These are phyloP conservation scores for Medicago truncatula DNA, from an alignment of 306 rosid genomes.

Conservation along the genomic window DNA sequence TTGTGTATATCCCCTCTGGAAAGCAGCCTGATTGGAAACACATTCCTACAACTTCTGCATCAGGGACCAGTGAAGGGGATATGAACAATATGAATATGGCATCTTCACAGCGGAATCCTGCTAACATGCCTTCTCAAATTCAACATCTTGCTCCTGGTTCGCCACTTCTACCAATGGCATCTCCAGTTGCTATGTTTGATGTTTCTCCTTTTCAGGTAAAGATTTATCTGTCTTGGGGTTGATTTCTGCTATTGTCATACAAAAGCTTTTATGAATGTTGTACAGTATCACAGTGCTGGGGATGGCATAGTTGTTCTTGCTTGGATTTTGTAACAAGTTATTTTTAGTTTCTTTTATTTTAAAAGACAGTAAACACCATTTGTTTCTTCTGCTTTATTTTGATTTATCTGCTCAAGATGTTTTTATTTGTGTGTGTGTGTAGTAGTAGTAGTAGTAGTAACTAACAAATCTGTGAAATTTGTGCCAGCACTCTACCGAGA, in stretches of 20 bases:
- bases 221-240: conserved; percentile 13
- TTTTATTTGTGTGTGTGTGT: conserved; percentile 1
- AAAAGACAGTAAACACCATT: conserved; percentile 1
- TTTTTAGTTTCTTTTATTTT: not conserved
- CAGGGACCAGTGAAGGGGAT: conserved; percentile 70
- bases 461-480: conserved; percentile 37
- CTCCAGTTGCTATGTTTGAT: conserved; percentile 92
- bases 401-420: conserved; percentile 9
- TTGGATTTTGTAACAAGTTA: conserved; percentile 15
- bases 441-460: not conserved
- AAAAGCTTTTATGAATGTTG: conserved; percentile 4
- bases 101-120: conserved; percentile 68
- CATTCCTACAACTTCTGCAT: conserved; percentile 67
- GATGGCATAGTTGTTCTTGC: conserved; percentile 7
- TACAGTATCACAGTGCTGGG: conserved; percentile 12
- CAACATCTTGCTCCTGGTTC: conserved; percentile 98
- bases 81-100: conserved; percentile 72
- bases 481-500: conserved; percentile 80
- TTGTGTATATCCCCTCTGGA: conserved; percentile 93
- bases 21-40: conserved; percentile 99
- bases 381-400: not conserved
- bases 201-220: conserved; percentile 96
- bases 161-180: conserved; percentile 88
- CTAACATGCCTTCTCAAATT: conserved; percentile 70
- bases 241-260: conserved; percentile 6